Conservation (phyloP, 179 eudicot genomes). For the Heliamphora pulchella region DNA sequence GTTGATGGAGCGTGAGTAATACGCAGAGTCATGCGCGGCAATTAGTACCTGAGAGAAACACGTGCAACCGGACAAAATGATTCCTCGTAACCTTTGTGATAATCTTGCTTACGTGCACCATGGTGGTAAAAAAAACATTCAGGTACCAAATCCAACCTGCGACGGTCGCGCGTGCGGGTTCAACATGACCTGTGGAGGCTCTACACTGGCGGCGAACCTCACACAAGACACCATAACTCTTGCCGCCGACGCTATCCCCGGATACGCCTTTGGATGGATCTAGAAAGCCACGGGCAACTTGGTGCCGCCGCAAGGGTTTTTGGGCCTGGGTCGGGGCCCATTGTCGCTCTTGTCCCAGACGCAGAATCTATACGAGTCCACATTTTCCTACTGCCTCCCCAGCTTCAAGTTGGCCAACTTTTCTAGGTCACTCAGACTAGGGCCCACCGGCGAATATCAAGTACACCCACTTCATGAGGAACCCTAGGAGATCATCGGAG, state of each 20-base stretch:
- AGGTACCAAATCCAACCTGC: constrained; percentile 38
- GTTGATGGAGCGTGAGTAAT: too few relatives aligned
- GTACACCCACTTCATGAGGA: constrained; percentile 49
- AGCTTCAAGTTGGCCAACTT: constrained; percentile 57
- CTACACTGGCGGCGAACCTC: constrained; percentile 41
- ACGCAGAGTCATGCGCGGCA: too few relatives aligned
- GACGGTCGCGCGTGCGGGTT: constrained; percentile 25
- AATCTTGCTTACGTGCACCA: not conserved
- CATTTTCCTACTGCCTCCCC: constrained; percentile 84
- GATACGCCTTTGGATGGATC: constrained; percentile 69
- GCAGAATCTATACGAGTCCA: constrained; percentile 53
- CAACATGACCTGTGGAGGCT: constrained; percentile 40
- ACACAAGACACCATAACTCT: constrained; percentile 61
- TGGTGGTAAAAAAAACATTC: not conserved
- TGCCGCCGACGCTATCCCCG: constrained; percentile 51
- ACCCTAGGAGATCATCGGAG: constrained; percentile 64
- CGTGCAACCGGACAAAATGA: too few relatives aligned
- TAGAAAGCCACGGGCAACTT: constrained; percentile 49
- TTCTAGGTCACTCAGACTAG: constrained; percentile 55
- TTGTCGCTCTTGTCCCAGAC: constrained; percentile 59
- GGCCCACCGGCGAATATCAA: constrained; percentile 63
- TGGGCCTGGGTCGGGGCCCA: constrained; percentile 84
- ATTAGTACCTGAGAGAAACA: too few relatives aligned
- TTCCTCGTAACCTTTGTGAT: too few relatives aligned
- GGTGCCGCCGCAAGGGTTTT: constrained; percentile 62